These are phyloP conservation scores for Silybum marianum DNA, from an alignment of 129 eudicot genomes.

Conservation along the genomic window DNA sequence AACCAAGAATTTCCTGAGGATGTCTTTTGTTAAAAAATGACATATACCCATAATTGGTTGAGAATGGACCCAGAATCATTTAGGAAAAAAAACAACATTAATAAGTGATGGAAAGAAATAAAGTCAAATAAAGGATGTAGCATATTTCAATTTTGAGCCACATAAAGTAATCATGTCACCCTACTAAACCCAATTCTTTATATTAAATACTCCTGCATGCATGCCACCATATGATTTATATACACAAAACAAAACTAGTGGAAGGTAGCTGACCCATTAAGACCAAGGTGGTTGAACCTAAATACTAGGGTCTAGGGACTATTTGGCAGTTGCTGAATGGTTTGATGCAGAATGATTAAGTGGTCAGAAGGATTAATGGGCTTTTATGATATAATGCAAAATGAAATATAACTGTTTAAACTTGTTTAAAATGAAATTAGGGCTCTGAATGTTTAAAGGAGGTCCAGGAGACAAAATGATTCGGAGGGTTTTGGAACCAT, in stretches of 20 bases:
- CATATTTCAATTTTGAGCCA: conserved; percentile 21
- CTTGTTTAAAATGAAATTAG: too few species aligned
- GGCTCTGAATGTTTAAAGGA: too few species aligned
- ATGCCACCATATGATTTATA: background rate
- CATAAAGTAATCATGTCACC: background rate
- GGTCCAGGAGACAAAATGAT: too few species aligned
- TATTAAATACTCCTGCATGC: background rate
- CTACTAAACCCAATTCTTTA: background rate
- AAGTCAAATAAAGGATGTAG: conserved; percentile 29
- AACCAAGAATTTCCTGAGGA: too few species aligned
- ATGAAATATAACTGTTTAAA: too few species aligned
- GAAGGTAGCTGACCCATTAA: background rate
- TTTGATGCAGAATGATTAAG: too few species aligned
- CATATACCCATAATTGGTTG: background rate
- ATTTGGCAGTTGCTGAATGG: too few species aligned
- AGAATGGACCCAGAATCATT: conserved; percentile 5
- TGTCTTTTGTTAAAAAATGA: too few species aligned
- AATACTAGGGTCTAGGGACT: too few species aligned
- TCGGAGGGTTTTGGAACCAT: too few species aligned
- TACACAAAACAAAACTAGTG: background rate
- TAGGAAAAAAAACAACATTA: background rate
- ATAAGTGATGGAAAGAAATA: background rate
- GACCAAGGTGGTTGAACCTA: background rate
- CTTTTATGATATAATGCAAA: too few species aligned
- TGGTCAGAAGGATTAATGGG: too few species aligned